These are phyloP conservation scores for Botrytis porri DNA, from an alignment of 2,329 filamentous ascomycete genomes.

Conservation along the genomic window DNA sequence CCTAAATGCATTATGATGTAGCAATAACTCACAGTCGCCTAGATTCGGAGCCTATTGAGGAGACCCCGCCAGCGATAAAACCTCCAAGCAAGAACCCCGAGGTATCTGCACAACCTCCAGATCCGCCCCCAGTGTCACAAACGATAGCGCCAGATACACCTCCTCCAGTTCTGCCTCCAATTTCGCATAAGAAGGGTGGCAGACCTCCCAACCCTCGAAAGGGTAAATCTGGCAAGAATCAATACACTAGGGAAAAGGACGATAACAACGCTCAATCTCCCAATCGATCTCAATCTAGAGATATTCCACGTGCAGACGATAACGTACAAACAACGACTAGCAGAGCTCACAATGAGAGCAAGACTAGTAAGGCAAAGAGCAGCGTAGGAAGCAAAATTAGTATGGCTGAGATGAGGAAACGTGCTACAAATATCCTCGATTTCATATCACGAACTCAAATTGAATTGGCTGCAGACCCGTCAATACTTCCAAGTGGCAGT, in stretches of 20 bases:
- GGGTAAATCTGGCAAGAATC: conserved; percentile 69
- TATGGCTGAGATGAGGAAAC: conserved; percentile 84
- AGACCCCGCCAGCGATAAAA: conserved; percentile 52
- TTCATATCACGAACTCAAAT: conserved; percentile 88
- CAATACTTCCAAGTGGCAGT: conserved; percentile 42
- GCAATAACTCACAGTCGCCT: conserved; percentile 40
- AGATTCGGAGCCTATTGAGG: conserved; percentile 74
- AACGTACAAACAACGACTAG: conserved; percentile 47
- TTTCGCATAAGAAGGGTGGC: conserved; percentile 59
- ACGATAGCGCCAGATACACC: conserved; percentile 48
- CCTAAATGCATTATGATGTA: neutral
- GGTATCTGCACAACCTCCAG: conserved; percentile 35
- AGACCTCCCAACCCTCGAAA: conserved; percentile 64
- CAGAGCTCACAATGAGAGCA: conserved; percentile 39
- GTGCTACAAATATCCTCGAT: conserved; percentile 79
- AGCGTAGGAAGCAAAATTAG: conserved; percentile 61
- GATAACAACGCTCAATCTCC: conserved; percentile 53
- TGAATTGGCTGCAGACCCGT: conserved; percentile 69
- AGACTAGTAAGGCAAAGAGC: conserved; percentile 36
- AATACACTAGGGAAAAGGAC: conserved; percentile 77
- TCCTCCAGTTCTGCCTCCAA: conserved; percentile 42
- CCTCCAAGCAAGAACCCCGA: conserved; percentile 37
- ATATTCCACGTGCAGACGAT: conserved; percentile 43
- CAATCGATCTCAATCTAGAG: conserved; percentile 49
- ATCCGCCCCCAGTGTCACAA: conserved; percentile 48